Evolutionary conservation across 2,329 filamentous ascomycete genomes (phyloP), one percentile per base, ranked within the genome.

Genomic region (Tricladium varicosporioides): DNA sequence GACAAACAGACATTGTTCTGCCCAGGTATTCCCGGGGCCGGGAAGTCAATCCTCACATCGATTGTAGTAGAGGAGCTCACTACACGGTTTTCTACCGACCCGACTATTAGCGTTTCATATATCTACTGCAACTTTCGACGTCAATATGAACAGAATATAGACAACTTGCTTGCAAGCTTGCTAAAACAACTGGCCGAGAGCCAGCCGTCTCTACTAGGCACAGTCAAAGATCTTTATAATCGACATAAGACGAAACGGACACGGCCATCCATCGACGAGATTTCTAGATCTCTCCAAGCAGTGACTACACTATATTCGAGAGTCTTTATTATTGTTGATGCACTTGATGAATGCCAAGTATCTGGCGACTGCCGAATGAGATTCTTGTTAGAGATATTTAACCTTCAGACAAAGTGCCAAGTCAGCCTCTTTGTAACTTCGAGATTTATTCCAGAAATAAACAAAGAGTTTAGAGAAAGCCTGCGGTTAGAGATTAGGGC

Each of bases 1-100:
- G 15, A 36, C 27, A 14, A 58, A 5, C 31, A 52, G 43, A 72
- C 76, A 0, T 71, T 74, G 13, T 70, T 77, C 0, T 60, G 80
- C n/a, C n/a, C n/a, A n/a, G n/a, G n/a, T n/a, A n/a, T n/a, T n/a
- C n/a, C n/a, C n/a, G n/a, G n/a, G n/a, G n/a, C n/a, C n/a, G n/a
- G n/a, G n/a, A n/a, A n/a, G n/a, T n/a, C n/a, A n/a, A n/a, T n/a
- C n/a, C n/a, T n/a, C n/a, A n/a, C n/a, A n/a, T n/a, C n/a, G n/a
- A n/a, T n/a, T n/a, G n/a, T n/a, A n/a, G n/a, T n/a, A n/a, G n/a
- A n/a, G n/a, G n/a, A n/a, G n/a, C n/a, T n/a, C n/a, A n/a, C n/a
- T n/a, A n/a, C n/a, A n/a, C n/a, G n/a, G n/a, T n/a, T n/a, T n/a
- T n/a, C n/a, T n/a, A n/a, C n/a, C n/a, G n/a, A n/a, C n/a, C n/a